A percentile compares a stretch with the other conserved stretches of the same genome.
Conservation (phyloP, 305 asterid species). For the Euphrasia arctica region DNA sequence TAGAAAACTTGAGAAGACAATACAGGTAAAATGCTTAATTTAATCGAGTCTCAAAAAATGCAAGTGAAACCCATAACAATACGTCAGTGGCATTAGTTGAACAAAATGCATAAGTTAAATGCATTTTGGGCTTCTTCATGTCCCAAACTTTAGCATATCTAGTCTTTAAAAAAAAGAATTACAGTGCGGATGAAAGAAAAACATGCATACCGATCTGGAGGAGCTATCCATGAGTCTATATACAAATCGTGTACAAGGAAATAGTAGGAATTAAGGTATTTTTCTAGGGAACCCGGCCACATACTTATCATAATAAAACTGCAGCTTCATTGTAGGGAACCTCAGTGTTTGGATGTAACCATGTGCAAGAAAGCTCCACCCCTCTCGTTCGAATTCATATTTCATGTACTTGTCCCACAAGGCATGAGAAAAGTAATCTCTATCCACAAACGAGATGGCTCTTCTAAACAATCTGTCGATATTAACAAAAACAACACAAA, state of each 20-base stretch:
- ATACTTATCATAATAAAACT: constrained; percentile 71
- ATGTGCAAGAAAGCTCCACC: constrained; percentile 76
- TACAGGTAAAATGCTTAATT: neutral
- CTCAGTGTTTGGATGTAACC: constrained; percentile 72
- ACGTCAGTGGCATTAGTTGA: neutral
- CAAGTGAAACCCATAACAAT: constrained; percentile 10
- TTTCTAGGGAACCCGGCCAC: constrained; percentile 25
- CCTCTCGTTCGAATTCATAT: constrained; percentile 64
- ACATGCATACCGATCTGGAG: constrained; percentile 2
- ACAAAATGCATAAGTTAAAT: neutral
- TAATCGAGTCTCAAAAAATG: constrained; percentile 12
- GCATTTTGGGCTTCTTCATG: neutral
- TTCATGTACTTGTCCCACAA: constrained; percentile 86
- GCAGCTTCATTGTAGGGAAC: constrained; percentile 79
- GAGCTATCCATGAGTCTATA: neutral
- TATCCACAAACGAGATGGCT: constrained; percentile 72
- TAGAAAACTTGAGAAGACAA: constrained; percentile 6
- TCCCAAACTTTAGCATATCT: neutral
- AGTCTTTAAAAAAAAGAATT: constrained; percentile 14
- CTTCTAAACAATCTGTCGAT: constrained; percentile 69
- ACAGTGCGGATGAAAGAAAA: constrained; percentile 10
- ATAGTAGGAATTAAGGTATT: neutral
- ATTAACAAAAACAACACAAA: constrained; percentile 16
- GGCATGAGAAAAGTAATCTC: constrained; percentile 71
- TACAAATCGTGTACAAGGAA: constrained; percentile 10